Percentiles rank a stretch among this genome's conserved stretches.
These are phyloP conservation scores for Aureobasidium namibiae DNA, from an alignment of 2,329 filamentous ascomycete species.

Conservation along the genomic window DNA sequence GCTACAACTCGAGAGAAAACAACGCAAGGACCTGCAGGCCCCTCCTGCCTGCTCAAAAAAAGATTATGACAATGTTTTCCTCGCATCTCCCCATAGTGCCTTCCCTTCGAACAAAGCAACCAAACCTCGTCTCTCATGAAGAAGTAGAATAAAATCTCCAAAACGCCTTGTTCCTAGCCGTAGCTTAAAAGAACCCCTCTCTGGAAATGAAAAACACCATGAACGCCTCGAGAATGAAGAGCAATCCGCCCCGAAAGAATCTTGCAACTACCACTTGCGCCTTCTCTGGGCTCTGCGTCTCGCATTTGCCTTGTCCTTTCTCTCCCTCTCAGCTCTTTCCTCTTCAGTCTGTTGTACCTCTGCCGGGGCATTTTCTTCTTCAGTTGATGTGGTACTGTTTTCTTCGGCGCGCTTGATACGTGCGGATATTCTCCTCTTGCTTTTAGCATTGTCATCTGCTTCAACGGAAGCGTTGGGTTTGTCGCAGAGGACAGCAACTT, in stretches of 20 bases:
- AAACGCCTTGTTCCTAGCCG: conserved; percentile 1
- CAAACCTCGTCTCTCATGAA: not conserved
- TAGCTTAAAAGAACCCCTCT: not conserved
- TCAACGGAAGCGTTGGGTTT: not conserved
- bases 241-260: not conserved
- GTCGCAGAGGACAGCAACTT: conserved; percentile 54
- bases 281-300: conserved; percentile 13
- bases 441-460: conserved; percentile 7
- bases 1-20: not conserved
- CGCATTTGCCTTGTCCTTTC: conserved; percentile 15
- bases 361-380: not conserved
- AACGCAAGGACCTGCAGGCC: not conserved
- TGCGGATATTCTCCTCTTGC: not conserved
- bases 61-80: not conserved
- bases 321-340: conserved; percentile 7
- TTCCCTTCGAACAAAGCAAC: not conserved
- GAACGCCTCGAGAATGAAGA: not conserved
- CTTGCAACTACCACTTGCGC: not conserved
- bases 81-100: not conserved
- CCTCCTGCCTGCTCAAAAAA: not conserved
- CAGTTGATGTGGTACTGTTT: not conserved
- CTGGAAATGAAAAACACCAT: not conserved
- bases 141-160: not conserved
- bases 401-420: conserved; percentile 1
- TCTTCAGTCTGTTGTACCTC: conserved; percentile 9